Percentiles rank a stretch among this genome's conserved stretches.
Conservation (phyloP, 1,284 basidiomycete species). For the Trametes versicolor region DNA sequence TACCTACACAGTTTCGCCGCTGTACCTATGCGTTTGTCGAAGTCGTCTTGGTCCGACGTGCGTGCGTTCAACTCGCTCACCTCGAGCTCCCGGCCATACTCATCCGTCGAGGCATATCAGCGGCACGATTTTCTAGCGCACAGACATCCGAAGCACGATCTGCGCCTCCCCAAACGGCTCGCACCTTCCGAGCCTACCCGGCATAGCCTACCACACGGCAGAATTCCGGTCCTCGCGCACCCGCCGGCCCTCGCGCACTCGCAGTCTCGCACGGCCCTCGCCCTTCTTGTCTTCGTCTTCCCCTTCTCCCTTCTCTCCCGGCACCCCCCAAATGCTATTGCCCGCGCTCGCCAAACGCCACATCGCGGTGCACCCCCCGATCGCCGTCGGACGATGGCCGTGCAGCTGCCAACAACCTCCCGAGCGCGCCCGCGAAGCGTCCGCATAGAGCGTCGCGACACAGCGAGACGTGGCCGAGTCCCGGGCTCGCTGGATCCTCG, state of each 20-base stretch:
- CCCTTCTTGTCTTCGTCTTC: neutral
- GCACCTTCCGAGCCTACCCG: neutral
- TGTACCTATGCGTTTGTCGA: too few species aligned
- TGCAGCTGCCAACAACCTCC: neutral
- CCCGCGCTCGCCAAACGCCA: conserved; percentile 11
- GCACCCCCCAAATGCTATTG: neutral
- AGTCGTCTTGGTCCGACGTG: too few species aligned
- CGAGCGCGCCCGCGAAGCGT: conserved; percentile 7
- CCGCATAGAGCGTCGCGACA: neutral
- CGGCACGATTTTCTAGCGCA: too few species aligned
- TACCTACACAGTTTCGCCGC: too few species aligned
- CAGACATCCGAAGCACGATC: neutral
- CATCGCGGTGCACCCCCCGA: conserved; percentile 2
- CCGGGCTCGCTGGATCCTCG: conserved; percentile 22
- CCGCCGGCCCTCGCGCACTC: conserved; percentile 1
- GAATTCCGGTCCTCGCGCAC: neutral
- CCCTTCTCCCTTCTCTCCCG: neutral
- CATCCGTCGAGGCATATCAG: too few species aligned
- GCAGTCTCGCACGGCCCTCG: neutral
- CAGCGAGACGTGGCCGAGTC: conserved; percentile 1
- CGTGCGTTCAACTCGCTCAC: neutral
- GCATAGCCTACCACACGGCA: neutral
- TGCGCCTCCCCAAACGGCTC: conserved; percentile 2
- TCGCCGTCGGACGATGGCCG: conserved; percentile 10
- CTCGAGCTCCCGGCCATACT: too few species aligned